Percentiles rank a stretch among this genome's conserved stretches.
Evolutionary conservation across 805 yeast genomes (phyloP).

Genomic region (Candida nemodendra): DNA sequence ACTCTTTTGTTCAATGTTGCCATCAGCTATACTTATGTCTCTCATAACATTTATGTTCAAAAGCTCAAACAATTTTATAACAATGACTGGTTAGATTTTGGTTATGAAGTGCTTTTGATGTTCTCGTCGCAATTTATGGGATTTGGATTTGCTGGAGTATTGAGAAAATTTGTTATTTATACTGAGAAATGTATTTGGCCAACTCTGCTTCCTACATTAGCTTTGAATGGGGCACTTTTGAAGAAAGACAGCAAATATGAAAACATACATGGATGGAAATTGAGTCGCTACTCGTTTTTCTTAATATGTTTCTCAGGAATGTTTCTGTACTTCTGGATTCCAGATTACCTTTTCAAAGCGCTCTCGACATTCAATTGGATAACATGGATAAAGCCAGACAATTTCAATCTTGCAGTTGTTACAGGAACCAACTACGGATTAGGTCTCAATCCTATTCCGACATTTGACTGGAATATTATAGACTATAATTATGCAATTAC

Average conservation of each 20-base stretch:
- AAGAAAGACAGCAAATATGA: slow-evolving; percentile 41
- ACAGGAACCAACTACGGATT: slow-evolving; percentile 63
- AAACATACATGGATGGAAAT: slow-evolving; percentile 59
- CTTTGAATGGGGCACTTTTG: slow-evolving; percentile 54
- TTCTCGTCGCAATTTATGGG: slow-evolving; percentile 64
- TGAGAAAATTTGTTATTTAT: slow-evolving; percentile 56
- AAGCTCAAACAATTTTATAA: slow-evolving; percentile 32
- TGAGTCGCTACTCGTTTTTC: slow-evolving; percentile 52
- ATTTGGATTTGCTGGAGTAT: slow-evolving; percentile 64
- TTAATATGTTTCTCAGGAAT: slow-evolving; percentile 34
- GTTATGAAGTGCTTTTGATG: slow-evolving; percentile 52
- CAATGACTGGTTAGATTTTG: slow-evolving; percentile 31
- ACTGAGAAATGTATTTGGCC: slow-evolving; percentile 78
- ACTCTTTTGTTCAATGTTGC: slow-evolving; percentile 43
- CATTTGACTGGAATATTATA: slow-evolving; percentile 69
- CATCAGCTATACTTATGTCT: slow-evolving; percentile 33
- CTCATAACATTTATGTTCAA: slow-evolving; percentile 36
- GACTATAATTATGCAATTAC: slow-evolving; percentile 59
- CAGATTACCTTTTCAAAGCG: slow-evolving; percentile 58
- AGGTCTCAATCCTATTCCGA: slow-evolving; percentile 57
- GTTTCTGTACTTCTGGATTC: slow-evolving; percentile 54
- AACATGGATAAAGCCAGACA: slow-evolving; percentile 64
- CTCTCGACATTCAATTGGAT: slow-evolving; percentile 62
- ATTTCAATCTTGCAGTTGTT: slow-evolving; percentile 58
- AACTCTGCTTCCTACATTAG: slow-evolving; percentile 54